These are phyloP conservation scores for Cordyceps fumosorosea DNA, from an alignment of 2,329 filamentous ascomycete species.

Conservation along the genomic window DNA sequence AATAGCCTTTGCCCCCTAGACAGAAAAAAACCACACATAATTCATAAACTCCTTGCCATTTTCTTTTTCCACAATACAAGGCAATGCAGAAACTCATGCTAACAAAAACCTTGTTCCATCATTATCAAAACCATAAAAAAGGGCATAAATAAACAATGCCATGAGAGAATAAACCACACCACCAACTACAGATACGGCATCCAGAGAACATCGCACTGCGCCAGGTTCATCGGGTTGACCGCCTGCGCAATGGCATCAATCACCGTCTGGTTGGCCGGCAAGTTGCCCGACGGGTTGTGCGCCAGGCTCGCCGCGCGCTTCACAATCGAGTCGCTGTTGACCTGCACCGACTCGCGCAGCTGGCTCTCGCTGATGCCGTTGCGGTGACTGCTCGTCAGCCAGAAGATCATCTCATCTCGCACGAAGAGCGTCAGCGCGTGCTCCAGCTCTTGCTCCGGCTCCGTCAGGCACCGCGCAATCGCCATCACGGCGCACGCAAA, in stretches of 20 bases:
- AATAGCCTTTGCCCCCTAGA: not conserved
- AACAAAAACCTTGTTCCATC: not conserved
- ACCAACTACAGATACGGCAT: slow-evolving; percentile 77
- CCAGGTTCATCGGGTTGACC: slow-evolving; percentile 84
- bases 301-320: slow-evolving; percentile 84
- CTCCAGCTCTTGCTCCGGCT: slow-evolving; percentile 85
- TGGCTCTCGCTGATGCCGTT: slow-evolving; percentile 50
- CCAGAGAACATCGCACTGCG: slow-evolving; percentile 87
- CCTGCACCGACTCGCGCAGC: slow-evolving; percentile 71
- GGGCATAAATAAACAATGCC: not conserved
- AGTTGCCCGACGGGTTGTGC: slow-evolving; percentile 66
- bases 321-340: slow-evolving; percentile 85
- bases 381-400: slow-evolving; percentile 78
- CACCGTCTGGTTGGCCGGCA: slow-evolving; percentile 94
- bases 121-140: not conserved
- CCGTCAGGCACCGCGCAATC: slow-evolving; percentile 87
- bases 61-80: not conserved
- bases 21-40: no score
- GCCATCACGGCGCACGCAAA: slow-evolving; percentile 95
- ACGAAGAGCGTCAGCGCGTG: slow-evolving; percentile 93
- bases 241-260: slow-evolving; percentile 91
- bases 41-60: slow-evolving; percentile 5
- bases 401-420: slow-evolving; percentile 95
- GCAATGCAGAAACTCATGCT: not conserved
- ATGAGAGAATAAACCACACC: not conserved